Evolutionary conservation across 192 early-diverging fungal genomes (phyloP).

Genomic region (Backusella australiensis): DNA sequence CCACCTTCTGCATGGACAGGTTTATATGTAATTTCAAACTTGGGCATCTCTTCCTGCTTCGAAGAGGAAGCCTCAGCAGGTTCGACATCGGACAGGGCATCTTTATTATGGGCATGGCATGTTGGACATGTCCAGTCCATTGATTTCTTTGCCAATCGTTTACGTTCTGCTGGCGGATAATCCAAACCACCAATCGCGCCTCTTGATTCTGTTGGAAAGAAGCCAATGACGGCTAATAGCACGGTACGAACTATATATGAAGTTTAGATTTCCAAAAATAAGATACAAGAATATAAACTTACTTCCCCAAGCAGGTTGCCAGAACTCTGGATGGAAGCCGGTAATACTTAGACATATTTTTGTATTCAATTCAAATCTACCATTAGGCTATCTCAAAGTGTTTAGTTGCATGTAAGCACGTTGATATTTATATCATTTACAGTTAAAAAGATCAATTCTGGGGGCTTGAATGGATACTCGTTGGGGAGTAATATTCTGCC

Average conservation of each 20-base stretch:
- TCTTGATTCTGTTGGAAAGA: constrained; percentile 85
- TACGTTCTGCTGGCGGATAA: constrained; percentile 64
- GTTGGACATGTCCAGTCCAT: constrained; percentile 37
- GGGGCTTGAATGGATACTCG: constrained; percentile 95
- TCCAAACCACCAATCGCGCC: constrained; percentile 80
- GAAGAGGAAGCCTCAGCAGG: background rate
- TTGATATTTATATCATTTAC: constrained; percentile 19
- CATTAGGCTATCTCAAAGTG: constrained; percentile 52
- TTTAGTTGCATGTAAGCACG: too few species aligned
- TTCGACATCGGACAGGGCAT: constrained; percentile 35
- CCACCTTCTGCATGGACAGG: background rate
- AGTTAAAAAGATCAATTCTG: constrained; percentile 74
- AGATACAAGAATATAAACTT: constrained; percentile 14
- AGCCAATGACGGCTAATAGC: constrained; percentile 82
- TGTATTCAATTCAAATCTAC: constrained; percentile 89
- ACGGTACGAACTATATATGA: constrained; percentile 73
- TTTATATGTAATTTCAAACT: constrained; percentile 11
- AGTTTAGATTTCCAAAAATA: background rate
- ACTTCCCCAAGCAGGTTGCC: constrained; percentile 97
- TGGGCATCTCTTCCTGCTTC: background rate
- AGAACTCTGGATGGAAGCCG: constrained; percentile 91
- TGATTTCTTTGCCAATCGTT: constrained; percentile 51
- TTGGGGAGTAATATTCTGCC: constrained; percentile 89
- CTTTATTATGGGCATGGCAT: constrained; percentile 34
- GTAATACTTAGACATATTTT: constrained; percentile 96